Evolutionary conservation across 306 rosid genomes (phyloP).

Genomic region (Hylodesmum podocarpum): DNA sequence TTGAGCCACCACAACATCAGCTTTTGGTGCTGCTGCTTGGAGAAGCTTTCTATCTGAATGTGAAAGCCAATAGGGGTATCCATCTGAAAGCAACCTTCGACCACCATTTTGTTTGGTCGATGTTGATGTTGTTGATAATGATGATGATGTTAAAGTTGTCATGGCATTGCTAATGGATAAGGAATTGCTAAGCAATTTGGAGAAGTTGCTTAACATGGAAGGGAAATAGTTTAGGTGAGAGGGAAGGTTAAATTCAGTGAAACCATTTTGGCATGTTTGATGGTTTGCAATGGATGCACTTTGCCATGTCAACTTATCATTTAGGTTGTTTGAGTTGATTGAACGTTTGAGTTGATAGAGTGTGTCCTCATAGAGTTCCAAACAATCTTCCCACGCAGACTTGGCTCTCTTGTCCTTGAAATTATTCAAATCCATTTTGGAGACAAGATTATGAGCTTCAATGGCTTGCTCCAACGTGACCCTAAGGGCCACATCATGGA

Average conservation of each 20-base stretch:
- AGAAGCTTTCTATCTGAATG: slow-evolving; percentile 56
- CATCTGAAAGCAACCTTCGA: slow-evolving; percentile 42
- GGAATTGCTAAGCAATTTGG: slow-evolving; percentile 72
- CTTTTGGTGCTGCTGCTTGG: slow-evolving; percentile 22
- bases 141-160: background rate
- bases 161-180: slow-evolving; percentile 49
- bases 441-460: slow-evolving; percentile 53
- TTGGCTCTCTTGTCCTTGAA: slow-evolving; percentile 41
- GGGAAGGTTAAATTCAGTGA: slow-evolving; percentile 46
- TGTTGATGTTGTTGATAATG: background rate
- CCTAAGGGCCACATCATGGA: slow-evolving; percentile 48
- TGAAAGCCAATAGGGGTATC: slow-evolving; percentile 60
- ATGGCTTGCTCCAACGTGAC: slow-evolving; percentile 70
- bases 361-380: slow-evolving; percentile 71
- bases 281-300: slow-evolving; percentile 80
- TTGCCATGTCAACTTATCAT: slow-evolving; percentile 59
- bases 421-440: slow-evolving; percentile 41
- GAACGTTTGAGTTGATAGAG: slow-evolving; percentile 60
- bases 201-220: slow-evolving; percentile 52
- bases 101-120: slow-evolving; percentile 31
- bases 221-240: slow-evolving; percentile 49
- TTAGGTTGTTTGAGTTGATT: slow-evolving; percentile 26
- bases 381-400: slow-evolving; percentile 71
- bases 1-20: slow-evolving; percentile 63
- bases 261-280: slow-evolving; percentile 77